A percentile compares a stretch with the other conserved stretches of the same genome.
Conservation (phyloP, 2,329 filamentous ascomycete species). For the Sporothrix humicola region DNA sequence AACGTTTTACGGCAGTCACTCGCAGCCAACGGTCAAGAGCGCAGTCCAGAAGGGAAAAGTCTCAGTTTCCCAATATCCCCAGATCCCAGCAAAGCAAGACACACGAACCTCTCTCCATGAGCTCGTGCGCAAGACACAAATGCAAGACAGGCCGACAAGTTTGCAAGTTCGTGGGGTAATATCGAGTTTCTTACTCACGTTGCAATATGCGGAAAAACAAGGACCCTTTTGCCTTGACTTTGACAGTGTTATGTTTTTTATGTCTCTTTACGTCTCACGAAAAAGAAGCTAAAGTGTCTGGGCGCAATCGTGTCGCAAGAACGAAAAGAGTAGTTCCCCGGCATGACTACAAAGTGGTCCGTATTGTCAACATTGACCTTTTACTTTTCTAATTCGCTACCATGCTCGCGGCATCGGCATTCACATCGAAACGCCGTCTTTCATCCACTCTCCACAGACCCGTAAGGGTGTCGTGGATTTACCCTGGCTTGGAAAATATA, state of each 20-base stretch:
- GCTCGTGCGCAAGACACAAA: not conserved
- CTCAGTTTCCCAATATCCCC: not conserved
- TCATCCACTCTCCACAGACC: not conserved
- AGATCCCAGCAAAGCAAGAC: not conserved
- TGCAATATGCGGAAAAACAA: not conserved
- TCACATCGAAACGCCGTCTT: not conserved
- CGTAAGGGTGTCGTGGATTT: not conserved
- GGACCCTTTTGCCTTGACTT: not conserved
- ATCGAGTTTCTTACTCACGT: not conserved
- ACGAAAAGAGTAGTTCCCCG: too few species aligned
- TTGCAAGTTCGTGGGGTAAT: not conserved
- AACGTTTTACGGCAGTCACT: not conserved
- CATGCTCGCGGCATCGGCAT: slow-evolving; percentile 2
- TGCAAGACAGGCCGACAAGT: not conserved
- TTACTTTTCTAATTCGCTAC: not conserved
- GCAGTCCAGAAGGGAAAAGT: not conserved
- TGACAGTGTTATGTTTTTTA: too few species aligned
- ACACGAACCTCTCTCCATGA: slow-evolving; percentile 3
- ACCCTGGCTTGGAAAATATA: not conserved
- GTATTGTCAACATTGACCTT: not conserved
- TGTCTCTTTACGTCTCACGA: not conserved
- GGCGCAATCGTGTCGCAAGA: not conserved
- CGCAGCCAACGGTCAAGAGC: not conserved
- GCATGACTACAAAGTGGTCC: too few species aligned
- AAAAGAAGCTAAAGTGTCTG: not conserved